Evolutionary conservation across 2,329 filamentous ascomycete species (phyloP).

Genomic region (Trichoderma sp.): DNA sequence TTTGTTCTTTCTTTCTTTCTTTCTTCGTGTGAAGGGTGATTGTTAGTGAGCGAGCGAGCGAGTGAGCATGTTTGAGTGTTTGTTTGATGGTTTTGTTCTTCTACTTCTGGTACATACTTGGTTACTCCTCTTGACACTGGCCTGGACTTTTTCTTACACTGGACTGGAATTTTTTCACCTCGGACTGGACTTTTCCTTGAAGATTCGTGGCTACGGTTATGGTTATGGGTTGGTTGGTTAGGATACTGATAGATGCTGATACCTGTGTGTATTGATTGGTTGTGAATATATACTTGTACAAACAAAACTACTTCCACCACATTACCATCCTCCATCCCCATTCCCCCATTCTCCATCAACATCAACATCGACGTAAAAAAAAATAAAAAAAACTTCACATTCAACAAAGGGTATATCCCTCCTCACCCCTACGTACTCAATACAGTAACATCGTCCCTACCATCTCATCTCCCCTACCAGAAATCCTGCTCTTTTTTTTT

Average conservation of each 20-base stretch:
- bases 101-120: neutral
- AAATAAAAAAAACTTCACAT: neutral
- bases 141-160: neutral
- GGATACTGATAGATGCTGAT: conserved; percentile 13
- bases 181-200: neutral
- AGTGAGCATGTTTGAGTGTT: neutral
- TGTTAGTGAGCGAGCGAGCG: neutral
- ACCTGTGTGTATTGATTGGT: conserved; percentile 8
- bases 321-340: neutral
- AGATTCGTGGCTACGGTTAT: neutral
- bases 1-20: neutral
- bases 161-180: neutral
- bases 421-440: neutral
- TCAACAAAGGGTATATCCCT: neutral
- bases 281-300: neutral
- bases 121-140: neutral
- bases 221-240: neutral
- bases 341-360: neutral
- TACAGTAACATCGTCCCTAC: neutral
- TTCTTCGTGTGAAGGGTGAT: neutral
- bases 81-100: neutral
- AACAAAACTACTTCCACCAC: neutral
- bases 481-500: neutral
- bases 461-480: neutral
- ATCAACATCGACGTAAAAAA: neutral